These are phyloP conservation scores for Epicoccum nigrum DNA, from an alignment of 2,329 filamentous ascomycete genomes.

Conservation along the genomic window DNA sequence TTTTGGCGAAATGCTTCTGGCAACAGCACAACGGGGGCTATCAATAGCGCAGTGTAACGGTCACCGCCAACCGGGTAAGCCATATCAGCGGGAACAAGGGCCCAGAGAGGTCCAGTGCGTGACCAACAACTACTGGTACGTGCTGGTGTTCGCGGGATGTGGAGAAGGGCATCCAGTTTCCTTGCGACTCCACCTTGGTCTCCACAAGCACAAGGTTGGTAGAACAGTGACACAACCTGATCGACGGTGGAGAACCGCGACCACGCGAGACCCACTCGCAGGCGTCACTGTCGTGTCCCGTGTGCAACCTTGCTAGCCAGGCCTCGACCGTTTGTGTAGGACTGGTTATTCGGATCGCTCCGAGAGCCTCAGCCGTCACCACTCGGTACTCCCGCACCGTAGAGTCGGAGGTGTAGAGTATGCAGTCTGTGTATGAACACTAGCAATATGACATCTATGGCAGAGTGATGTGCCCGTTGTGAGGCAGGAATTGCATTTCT, in stretches of 20 bases:
- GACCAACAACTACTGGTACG: background rate
- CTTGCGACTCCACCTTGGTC: background rate
- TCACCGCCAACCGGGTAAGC: too few species aligned
- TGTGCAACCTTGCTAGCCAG: background rate
- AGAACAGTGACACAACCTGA: background rate
- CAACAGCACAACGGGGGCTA: too few species aligned
- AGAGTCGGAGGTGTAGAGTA: background rate
- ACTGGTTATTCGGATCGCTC: background rate
- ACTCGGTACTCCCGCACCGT: background rate
- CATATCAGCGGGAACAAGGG: too few species aligned
- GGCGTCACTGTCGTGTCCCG: background rate
- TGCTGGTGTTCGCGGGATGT: background rate
- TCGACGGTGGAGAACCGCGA: background rate
- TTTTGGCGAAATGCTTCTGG: too few species aligned
- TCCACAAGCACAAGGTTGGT: background rate
- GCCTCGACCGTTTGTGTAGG: background rate
- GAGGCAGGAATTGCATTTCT: background rate
- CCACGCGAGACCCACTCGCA: conserved; percentile 6
- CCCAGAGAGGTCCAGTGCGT: background rate
- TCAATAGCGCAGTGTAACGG: too few species aligned
- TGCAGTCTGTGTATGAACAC: background rate
- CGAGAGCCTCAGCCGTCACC: background rate
- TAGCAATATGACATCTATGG: background rate
- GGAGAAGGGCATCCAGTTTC: background rate
- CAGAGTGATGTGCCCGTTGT: background rate